Base-by-base conservation (phyloP, 192 early-diverging fungal genomes). In the Coemansia sp. region DNA sequence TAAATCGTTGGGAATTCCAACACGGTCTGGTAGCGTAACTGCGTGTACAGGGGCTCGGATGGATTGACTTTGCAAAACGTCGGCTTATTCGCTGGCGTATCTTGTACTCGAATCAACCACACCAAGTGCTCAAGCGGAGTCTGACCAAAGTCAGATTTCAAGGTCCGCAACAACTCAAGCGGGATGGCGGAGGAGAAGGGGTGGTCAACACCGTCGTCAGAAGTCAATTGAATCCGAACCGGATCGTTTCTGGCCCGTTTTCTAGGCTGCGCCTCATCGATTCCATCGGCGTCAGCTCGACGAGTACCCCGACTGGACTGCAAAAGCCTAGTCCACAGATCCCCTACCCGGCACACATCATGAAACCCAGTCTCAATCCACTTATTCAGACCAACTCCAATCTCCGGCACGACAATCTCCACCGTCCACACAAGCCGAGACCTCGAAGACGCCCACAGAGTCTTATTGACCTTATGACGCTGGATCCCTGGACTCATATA, bases 1-100 rank as follows among this genome's bases (percentile, higher is more conserved):
- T 85, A 73, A 24, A 88, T 71, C 2, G 78, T 79, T 0, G 87
- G 87, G 57, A 80, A 88, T 63, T 88, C 87, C 20, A 86, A 24
- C 10, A 88, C 77, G 8, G 81, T 85, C 51, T 88, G 82, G 62
- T 82, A 79, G 33, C 70, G 72, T 8, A 88, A 75, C 65, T 81
- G 77, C 0, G 81, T 82, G 55, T 73, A 80, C 27, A 88, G 67
- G 11, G 78, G 77, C 65, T 82, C 71, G 1, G 22, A 24, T 10
- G 63, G 66, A 33, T 68, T 73, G 27, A 88, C 66, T 20, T 63
- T 80, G 71, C 78, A 84, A 16, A 86, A 70, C 16, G 76, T 78
- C 3, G 87, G 87, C 43, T 81, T 65, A 52, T 88, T 88, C 4
- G 86, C 84, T 52, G 72, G 78, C 61, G 27, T 66, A 34, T 74